A percentile compares a stretch with the other conserved stretches of the same genome.
Conservation (phyloP, 2,329 filamentous ascomycete genomes). For the Neurospora crassa region DNA sequence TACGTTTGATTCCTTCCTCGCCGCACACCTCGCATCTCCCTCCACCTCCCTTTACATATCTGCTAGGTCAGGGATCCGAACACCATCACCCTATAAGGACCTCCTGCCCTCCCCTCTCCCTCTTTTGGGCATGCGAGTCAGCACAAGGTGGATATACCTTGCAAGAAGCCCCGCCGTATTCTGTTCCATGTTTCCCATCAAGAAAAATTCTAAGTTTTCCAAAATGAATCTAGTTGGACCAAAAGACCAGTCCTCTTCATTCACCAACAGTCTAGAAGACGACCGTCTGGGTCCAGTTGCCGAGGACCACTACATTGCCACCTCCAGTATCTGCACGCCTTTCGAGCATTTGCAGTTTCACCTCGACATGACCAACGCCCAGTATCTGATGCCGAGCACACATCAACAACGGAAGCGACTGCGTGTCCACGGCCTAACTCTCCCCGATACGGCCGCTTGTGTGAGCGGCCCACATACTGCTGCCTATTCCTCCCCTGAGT, state of each 20-base stretch:
- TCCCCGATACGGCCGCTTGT: constrained; percentile 10
- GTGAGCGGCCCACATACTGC: constrained; percentile 12
- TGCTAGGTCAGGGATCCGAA: neutral
- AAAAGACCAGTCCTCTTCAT: constrained; percentile 8
- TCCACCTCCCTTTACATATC: neutral
- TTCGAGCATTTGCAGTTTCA: constrained; percentile 17
- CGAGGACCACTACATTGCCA: constrained; percentile 9
- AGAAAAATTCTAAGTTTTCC: constrained; percentile 5
- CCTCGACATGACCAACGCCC: constrained; percentile 21
- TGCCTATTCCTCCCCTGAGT: constrained; percentile 12
- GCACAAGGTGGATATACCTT: neutral
- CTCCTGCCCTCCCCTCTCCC: neutral
- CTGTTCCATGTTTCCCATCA: neutral
- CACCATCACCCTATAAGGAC: neutral
- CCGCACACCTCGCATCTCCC: neutral
- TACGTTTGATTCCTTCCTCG: neutral
- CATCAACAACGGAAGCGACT: constrained; percentile 13
- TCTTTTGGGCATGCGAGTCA: neutral
- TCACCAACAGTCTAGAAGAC: constrained; percentile 15
- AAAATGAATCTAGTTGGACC: constrained; percentile 15
- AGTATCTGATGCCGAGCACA: constrained; percentile 18
- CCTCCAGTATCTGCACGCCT: constrained; percentile 7
- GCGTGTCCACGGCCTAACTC: constrained; percentile 10
- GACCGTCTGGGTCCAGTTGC: constrained; percentile 12
- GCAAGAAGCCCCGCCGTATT: neutral